phyloP scores from a whole-genome alignment of 306 rosid species.

The Acacia confusa region DNA sequence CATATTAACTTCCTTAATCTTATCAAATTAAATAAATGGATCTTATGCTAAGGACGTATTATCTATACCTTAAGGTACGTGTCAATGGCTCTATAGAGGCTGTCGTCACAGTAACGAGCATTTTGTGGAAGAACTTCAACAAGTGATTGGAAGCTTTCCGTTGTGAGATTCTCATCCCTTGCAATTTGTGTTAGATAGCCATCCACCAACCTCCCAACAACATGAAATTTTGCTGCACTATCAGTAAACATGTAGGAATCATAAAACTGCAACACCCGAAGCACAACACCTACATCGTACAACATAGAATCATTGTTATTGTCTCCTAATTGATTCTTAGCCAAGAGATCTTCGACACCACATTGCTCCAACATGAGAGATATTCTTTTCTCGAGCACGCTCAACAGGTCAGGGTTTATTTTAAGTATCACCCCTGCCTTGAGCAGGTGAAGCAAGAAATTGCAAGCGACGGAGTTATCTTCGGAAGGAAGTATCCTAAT shows the following conservation, averaged over 20 bases:
- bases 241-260: slow-evolving; percentile 36
- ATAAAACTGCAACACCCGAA: slow-evolving; percentile 51
- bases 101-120: slow-evolving; percentile 44
- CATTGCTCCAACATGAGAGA: slow-evolving; percentile 60
- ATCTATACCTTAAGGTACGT: slow-evolving; percentile 47
- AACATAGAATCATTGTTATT: slow-evolving; percentile 31
- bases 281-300: slow-evolving; percentile 58
- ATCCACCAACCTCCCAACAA: slow-evolving; percentile 72
- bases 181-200: slow-evolving; percentile 67
- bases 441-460: slow-evolving; percentile 68
- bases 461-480: slow-evolving; percentile 66
- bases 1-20: too few species aligned
- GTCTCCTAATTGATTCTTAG: slow-evolving; percentile 45
- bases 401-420: slow-evolving; percentile 45
- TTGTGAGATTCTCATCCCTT: slow-evolving; percentile 58
- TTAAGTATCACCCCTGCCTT: slow-evolving; percentile 56
- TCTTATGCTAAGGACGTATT: too few species aligned
- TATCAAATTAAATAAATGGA: too few species aligned
- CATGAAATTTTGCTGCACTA: slow-evolving; percentile 40
- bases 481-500: slow-evolving; percentile 57
- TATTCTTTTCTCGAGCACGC: slow-evolving; percentile 53
- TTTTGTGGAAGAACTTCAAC: slow-evolving; percentile 54
- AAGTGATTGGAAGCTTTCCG: slow-evolving; percentile 53
- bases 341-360: slow-evolving; percentile 55
- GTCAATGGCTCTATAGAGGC: slow-evolving; percentile 50